Base-by-base conservation (phyloP, 805 yeast species). In the Pichia manshurica region DNA sequence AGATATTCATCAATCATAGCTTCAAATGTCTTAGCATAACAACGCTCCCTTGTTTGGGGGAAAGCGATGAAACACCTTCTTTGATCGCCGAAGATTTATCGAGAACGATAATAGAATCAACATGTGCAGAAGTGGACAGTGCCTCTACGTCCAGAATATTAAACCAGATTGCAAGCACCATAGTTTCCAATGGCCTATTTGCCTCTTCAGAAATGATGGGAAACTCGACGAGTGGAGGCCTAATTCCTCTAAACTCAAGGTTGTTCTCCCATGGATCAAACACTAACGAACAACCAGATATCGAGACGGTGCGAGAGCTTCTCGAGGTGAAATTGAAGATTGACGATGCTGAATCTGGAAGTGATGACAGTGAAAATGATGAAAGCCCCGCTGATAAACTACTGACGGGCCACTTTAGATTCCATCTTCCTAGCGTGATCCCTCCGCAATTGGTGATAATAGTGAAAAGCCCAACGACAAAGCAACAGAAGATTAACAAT, bases 61-160 rank as follows among this genome's bases (percentile, higher is more conserved):
- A 35, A 10, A 7, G 10, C 10, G 10, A 10, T 10, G 29, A 10
- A 10, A 25, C 7, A 10, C 10, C 29, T 25, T 25, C 29, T 25
- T 7, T 15, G 16, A 23, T 10, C 33, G n/a, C 5, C 20, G 25
- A 4, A n/a, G 40, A 53, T 72, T 68, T 36, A 80, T 75, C 50
- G 70, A 75, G 51, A 71, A 68, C 50, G 70, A 73, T 49, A 4
- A 54, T 64, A 29, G 61, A 59, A 19, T 45, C 46, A 3, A 38
- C 63, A 7, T 64, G 67, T 44, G 56, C 53, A 28, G 58, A 56
- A 39, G 61, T 53, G 20, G 48, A 53, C 9, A 63, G 59, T 34
- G 25, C 20, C 13, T 47, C 52, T 5, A 47, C 63, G 4, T 44
- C 44, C 19, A 36, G 28, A 4, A 22, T 64, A 17, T 46, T 53